A percentile compares a stretch with the other conserved stretches of the same genome.
Evolutionary conservation across 1,139 yeast species (phyloP).

Genomic region (Wickerhamomyces sp.): DNA sequence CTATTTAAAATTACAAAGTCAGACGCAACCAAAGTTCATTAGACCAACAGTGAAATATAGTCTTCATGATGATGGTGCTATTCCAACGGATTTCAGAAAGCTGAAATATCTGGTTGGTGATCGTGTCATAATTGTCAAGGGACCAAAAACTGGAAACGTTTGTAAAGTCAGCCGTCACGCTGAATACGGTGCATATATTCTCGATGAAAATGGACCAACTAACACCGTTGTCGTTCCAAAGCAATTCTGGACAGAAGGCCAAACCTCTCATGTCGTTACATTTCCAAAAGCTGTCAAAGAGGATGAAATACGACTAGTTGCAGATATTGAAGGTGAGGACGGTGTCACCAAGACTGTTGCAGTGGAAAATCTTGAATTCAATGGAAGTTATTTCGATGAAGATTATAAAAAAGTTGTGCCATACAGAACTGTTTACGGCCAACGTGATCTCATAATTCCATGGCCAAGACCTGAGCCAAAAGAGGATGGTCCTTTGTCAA

Average conservation of each 20-base stretch:
- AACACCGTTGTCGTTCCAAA: slow-evolving; percentile 58
- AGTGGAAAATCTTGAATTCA: slow-evolving; percentile 65
- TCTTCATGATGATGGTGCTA: slow-evolving; percentile 34
- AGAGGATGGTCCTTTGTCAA: slow-evolving; percentile 58
- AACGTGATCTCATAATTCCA: slow-evolving; percentile 65
- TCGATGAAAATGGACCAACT: slow-evolving; percentile 56
- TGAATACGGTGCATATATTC: slow-evolving; percentile 46
- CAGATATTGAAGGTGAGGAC: slow-evolving; percentile 64
- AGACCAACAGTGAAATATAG: slow-evolving; percentile 27
- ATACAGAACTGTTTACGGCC: slow-evolving; percentile 67
- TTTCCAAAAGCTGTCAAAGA: slow-evolving; percentile 58
- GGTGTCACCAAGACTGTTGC: slow-evolving; percentile 65
- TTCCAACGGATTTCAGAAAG: slow-evolving; percentile 35
- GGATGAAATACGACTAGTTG: slow-evolving; percentile 68
- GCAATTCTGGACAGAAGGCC: slow-evolving; percentile 69
- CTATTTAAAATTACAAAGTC: slow-evolving; percentile 24
- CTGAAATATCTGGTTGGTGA: slow-evolving; percentile 60
- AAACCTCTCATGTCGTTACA: slow-evolving; percentile 60
- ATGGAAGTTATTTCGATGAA: slow-evolving; percentile 68
- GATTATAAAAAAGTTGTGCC: slow-evolving; percentile 75
- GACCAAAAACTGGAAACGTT: slow-evolving; percentile 68
- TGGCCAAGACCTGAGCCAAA: slow-evolving; percentile 81
- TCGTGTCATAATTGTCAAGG: slow-evolving; percentile 60
- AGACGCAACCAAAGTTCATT: slow-evolving; percentile 31
- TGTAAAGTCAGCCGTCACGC: slow-evolving; percentile 48